phyloP scores from a whole-genome alignment of 306 rosid species.

The Ziziphus jujuba region DNA sequence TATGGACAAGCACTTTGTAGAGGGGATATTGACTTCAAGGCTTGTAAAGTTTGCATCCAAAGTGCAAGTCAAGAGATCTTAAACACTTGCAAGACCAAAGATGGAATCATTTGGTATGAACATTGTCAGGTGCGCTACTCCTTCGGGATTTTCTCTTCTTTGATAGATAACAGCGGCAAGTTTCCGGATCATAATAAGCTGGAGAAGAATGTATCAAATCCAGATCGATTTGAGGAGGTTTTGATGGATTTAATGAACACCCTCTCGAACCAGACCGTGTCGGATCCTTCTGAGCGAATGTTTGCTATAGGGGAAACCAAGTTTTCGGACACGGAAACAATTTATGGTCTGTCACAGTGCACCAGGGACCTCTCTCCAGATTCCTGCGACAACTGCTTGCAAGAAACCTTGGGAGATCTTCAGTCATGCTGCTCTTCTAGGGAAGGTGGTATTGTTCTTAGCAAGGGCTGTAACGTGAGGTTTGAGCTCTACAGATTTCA shows the following conservation, averaged over 20 bases:
- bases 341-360: constrained; percentile 65
- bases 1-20: constrained; percentile 65
- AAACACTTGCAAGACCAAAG: constrained; percentile 31
- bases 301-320: constrained; percentile 45
- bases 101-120: constrained; percentile 64
- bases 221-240: constrained; percentile 3
- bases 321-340: constrained; percentile 11
- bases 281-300: constrained; percentile 29
- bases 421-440: constrained; percentile 33
- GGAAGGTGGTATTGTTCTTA: constrained; percentile 39
- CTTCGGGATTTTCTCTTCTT: constrained; percentile 27
- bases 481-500: constrained; percentile 37
- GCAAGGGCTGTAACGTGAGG: constrained; percentile 46
- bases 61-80: constrained; percentile 46
- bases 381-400: constrained; percentile 39
- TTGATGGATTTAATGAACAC: constrained; percentile 29
- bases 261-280: constrained; percentile 34
- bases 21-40: constrained; percentile 52
- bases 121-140: constrained; percentile 60
- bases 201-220: constrained; percentile 33
- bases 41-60: constrained; percentile 44
- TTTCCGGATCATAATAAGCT: constrained; percentile 17
- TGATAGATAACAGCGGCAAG: constrained; percentile 39
- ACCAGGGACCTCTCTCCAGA: constrained; percentile 40
- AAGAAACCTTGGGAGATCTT: constrained; percentile 32